Evolutionary conservation across 2,329 filamentous ascomycete genomes (phyloP).

Genomic region (Akanthomyces muscarius): DNA sequence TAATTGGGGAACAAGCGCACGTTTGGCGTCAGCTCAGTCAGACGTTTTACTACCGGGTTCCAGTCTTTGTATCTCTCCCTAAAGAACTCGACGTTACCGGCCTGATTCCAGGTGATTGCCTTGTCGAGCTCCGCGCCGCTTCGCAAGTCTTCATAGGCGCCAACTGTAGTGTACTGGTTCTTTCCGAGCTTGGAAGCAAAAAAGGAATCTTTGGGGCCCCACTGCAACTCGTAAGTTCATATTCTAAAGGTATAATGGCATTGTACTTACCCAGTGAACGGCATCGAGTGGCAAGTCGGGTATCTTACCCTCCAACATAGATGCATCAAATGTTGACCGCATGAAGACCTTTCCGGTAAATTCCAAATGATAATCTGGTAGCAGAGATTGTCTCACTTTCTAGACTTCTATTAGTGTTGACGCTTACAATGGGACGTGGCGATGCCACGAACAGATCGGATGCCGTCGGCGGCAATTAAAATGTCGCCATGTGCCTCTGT

Average conservation of each 20-base stretch:
- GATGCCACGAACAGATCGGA: conserved; percentile 42
- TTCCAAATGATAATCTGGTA: conserved; percentile 13
- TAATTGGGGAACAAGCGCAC: conserved; percentile 41
- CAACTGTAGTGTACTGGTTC: conserved; percentile 41
- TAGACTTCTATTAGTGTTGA: background rate
- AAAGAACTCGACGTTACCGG: conserved; percentile 33
- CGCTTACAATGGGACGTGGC: background rate
- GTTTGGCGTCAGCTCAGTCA: conserved; percentile 37
- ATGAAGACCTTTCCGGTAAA: conserved; percentile 19
- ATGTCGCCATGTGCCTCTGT: conserved; percentile 40
- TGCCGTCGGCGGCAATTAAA: conserved; percentile 49
- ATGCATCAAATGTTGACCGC: conserved; percentile 19
- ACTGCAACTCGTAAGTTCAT: background rate
- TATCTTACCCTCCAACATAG: conserved; percentile 18
- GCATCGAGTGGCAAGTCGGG: conserved; percentile 19
- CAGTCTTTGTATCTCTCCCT: conserved; percentile 36
- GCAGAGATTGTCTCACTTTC: conserved; percentile 16
- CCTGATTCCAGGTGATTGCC: conserved; percentile 35
- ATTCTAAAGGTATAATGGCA: too few relatives aligned
- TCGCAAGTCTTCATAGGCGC: conserved; percentile 34
- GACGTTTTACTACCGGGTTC: conserved; percentile 36
- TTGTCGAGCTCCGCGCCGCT: conserved; percentile 28
- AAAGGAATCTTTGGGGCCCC: conserved; percentile 26
- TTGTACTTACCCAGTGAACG: conserved; percentile 18
- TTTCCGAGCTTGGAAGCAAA: conserved; percentile 39